phyloP scores from a whole-genome alignment of 345 rosid genomes.

The Abelmoschus esculentus region DNA sequence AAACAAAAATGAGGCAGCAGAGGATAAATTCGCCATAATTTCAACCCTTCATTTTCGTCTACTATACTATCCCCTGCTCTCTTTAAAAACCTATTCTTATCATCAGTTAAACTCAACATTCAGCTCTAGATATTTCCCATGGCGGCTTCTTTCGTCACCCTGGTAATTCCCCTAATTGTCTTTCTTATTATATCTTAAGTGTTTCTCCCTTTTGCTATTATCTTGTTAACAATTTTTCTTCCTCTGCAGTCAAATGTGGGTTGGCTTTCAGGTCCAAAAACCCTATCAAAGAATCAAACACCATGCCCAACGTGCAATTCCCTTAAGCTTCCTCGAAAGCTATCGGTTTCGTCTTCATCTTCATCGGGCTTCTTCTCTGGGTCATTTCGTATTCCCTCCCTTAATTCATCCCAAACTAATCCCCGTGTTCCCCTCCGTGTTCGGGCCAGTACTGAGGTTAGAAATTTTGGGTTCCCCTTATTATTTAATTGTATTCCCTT shows the following conservation, averaged over 20 bases:
- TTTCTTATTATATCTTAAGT: not conserved
- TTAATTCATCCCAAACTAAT: constrained; percentile 28
- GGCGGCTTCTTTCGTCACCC: not conserved
- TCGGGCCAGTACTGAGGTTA: constrained; percentile 75
- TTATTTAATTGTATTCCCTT: not conserved
- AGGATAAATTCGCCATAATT: not conserved
- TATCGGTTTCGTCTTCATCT: constrained; percentile 25
- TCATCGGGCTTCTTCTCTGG: constrained; percentile 33
- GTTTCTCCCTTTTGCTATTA: not conserved
- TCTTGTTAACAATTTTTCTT: not conserved
- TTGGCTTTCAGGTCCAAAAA: constrained; percentile 34
- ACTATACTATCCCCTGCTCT: not conserved
- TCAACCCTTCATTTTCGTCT: not conserved
- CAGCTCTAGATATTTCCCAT: not conserved
- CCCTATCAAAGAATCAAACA: constrained; percentile 22
- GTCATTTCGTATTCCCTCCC: constrained; percentile 27
- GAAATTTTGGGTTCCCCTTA: not conserved
- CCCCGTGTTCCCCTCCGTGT: constrained; percentile 27
- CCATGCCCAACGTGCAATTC: constrained; percentile 21
- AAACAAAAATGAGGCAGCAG: not conserved
- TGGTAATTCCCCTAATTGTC: not conserved
- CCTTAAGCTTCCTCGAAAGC: constrained; percentile 21
- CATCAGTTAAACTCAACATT: not conserved
- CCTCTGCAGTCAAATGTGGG: constrained; percentile 52
- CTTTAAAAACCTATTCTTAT: not conserved